These are phyloP conservation scores for Globisporangium carolinianum DNA, from an alignment of 352 stramenopile genomes.

Conservation along the genomic window DNA sequence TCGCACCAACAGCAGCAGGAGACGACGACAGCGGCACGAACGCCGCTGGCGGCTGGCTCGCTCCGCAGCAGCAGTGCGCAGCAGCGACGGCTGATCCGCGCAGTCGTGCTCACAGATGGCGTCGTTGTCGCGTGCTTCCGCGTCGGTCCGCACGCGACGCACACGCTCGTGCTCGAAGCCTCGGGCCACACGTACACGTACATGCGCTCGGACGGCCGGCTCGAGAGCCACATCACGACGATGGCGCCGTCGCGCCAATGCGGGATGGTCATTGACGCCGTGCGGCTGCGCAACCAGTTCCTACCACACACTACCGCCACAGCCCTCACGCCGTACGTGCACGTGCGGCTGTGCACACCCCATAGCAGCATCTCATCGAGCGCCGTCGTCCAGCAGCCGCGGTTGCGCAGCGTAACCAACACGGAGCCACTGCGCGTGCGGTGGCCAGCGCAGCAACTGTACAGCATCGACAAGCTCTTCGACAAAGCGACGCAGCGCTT, in stretches of 20 bases:
- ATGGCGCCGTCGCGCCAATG: slow-evolving; percentile 43
- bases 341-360: slow-evolving; percentile 4
- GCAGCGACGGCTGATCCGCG: slow-evolving; percentile 15
- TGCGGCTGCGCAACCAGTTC: slow-evolving; percentile 56
- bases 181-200: slow-evolving; percentile 56
- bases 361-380: background rate
- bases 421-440: slow-evolving; percentile 17
- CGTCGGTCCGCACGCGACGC: slow-evolving; percentile 36
- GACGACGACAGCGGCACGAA: too few species aligned
- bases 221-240: slow-evolving; percentile 50
- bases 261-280: slow-evolving; percentile 26
- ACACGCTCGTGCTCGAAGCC: slow-evolving; percentile 53
- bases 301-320: slow-evolving; percentile 10
- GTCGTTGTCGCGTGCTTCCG: slow-evolving; percentile 40
- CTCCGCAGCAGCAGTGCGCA: too few species aligned
- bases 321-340: slow-evolving; percentile 33
- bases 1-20: too few species aligned
- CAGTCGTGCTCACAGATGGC: slow-evolving; percentile 49
- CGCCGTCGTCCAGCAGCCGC: background rate
- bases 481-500: slow-evolving; percentile 29
- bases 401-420: background rate
- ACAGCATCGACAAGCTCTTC: slow-evolving; percentile 16
- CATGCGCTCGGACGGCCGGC: slow-evolving; percentile 34
- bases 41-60: too few species aligned
- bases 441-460: slow-evolving; percentile 22